Evolutionary conservation across 768 basidiomycete genomes (phyloP).

Genomic region (Leucocoprinus leucothites): DNA sequence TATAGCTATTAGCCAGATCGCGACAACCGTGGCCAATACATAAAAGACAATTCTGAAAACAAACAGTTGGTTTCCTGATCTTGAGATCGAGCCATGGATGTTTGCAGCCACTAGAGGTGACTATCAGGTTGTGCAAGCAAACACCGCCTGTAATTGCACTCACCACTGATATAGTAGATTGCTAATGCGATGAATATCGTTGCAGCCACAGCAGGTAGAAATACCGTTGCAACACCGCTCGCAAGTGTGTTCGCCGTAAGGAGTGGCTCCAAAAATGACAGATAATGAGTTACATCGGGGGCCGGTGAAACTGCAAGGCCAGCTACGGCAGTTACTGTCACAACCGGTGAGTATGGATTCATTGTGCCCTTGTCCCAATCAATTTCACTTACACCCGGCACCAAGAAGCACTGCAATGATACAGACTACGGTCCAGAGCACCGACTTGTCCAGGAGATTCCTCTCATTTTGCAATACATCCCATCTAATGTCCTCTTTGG

Average conservation of each 20-base stretch:
- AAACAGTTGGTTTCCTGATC: constrained; percentile 58
- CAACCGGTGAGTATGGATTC: constrained; percentile 4
- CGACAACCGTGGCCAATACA: constrained; percentile 48
- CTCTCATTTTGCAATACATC: constrained; percentile 65
- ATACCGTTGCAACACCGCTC: constrained; percentile 61
- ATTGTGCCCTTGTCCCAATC: constrained; percentile 9
- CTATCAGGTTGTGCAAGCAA: constrained; percentile 12
- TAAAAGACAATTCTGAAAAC: constrained; percentile 65
- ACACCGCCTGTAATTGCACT: constrained; percentile 22
- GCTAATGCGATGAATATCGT: constrained; percentile 57
- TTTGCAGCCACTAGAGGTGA: constrained; percentile 43
- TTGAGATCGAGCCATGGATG: constrained; percentile 55
- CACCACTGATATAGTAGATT: constrained; percentile 52
- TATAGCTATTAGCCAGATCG: constrained; percentile 61
- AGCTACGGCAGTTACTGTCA: constrained; percentile 64
- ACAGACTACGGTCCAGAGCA: constrained; percentile 57
- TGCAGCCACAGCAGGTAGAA: constrained; percentile 64
- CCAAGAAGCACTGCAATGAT: constrained; percentile 51
- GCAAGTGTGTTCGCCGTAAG: constrained; percentile 45
- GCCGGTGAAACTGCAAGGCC: constrained; percentile 67
- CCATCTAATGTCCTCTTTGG: constrained; percentile 84
- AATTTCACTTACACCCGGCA: constrained; percentile 51
- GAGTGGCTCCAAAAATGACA: constrained; percentile 60
- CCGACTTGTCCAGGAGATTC: constrained; percentile 38
- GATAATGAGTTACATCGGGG: constrained; percentile 69